Evolutionary conservation across 2,329 filamentous ascomycete species (phyloP).

Genomic region (Fusarium algeriense): DNA sequence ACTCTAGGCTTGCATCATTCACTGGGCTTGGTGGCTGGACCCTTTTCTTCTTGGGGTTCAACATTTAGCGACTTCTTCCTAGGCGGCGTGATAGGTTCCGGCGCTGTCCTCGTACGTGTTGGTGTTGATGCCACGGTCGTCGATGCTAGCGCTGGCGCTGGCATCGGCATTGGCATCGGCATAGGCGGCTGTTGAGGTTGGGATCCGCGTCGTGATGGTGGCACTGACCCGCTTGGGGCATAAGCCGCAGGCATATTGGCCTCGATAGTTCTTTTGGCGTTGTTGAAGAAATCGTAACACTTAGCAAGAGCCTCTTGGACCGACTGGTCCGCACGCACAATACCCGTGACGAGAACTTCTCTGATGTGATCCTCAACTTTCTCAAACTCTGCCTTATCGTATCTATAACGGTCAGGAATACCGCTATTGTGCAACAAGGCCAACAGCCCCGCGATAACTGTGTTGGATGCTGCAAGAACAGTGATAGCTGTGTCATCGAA

Average conservation of each 20-base stretch:
- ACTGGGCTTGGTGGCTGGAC: conserved; percentile 18
- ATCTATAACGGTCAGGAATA: conserved; percentile 64
- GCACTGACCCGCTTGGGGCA: conserved; percentile 43
- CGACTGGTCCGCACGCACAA: conserved; percentile 57
- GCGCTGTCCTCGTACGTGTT: neutral
- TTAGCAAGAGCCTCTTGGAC: conserved; percentile 61
- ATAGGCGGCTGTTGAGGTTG: neutral
- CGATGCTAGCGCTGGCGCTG: neutral
- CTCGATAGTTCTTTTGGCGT: conserved; percentile 61
- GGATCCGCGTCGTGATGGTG: conserved; percentile 14
- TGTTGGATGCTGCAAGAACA: conserved; percentile 63
- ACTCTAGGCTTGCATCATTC: conserved; percentile 18
- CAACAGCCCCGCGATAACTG: conserved; percentile 62
- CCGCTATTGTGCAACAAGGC: conserved; percentile 67
- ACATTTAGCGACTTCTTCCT: conserved; percentile 6
- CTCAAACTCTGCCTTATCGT: conserved; percentile 62
- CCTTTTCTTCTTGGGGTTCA: conserved; percentile 22
- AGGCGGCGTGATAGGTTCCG: conserved; percentile 8
- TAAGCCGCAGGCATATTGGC: conserved; percentile 62
- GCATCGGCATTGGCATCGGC: neutral
- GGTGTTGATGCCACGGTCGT: conserved; percentile 2
- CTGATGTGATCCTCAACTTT: conserved; percentile 64
- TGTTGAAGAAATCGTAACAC: conserved; percentile 61
- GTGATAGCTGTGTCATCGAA: conserved; percentile 57
- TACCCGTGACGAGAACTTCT: conserved; percentile 61